Base-by-base conservation (phyloP, 2,329 filamentous ascomycete genomes). In the Apiospora malaysiana region DNA sequence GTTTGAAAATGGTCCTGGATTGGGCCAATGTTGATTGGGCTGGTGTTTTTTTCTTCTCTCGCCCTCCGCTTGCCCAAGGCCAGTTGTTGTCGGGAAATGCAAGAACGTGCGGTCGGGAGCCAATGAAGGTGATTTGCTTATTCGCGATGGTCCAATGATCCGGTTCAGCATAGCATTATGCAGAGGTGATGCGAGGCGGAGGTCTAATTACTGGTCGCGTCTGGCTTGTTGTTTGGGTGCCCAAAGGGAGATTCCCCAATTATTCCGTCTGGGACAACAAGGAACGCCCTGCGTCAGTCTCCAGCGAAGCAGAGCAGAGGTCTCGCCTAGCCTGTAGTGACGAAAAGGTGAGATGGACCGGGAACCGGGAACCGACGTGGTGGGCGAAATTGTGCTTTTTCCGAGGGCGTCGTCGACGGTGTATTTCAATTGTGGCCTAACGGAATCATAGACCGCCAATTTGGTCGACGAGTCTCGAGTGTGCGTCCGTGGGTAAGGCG, bases 141-240 rank as follows among this genome's bases (percentile, higher is more conserved):
- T 46, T 68, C 67, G 67, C 46, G 66, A 45, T 68, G 49, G 71
- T 68, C 69, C 71, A 72, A 66, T 51, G 40, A 66, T 68, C n/a
- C 68, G 25, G 43, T 65, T 49, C 49, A 49, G 47, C 68, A 70
- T 70, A 66, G 42, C 68, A 65, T 69, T 27, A 51, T 69, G 70
- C 66, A 69, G 40, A 45, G n/a, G 18, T 37, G 66, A 47, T 47
- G 66, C 43, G 66, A 45, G 66, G 66, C 43, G 66, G n/a, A 47
- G 66, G 56, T 63, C 56, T 63, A 63, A 63, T 63, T 63, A 63
- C 56, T 63, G 56, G 56, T 63, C 56, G 56, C 56, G 56, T 56
- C 63, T 66, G 45, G 43, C 66, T 68, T 68, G 66, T 68, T 47
- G 66, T 47, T 68, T 68, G 66, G 66, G 66, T 47, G 46, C 46